These are phyloP conservation scores for Leccinum disarticulatum DNA, from an alignment of 768 basidiomycete species.

Conservation along the genomic window DNA sequence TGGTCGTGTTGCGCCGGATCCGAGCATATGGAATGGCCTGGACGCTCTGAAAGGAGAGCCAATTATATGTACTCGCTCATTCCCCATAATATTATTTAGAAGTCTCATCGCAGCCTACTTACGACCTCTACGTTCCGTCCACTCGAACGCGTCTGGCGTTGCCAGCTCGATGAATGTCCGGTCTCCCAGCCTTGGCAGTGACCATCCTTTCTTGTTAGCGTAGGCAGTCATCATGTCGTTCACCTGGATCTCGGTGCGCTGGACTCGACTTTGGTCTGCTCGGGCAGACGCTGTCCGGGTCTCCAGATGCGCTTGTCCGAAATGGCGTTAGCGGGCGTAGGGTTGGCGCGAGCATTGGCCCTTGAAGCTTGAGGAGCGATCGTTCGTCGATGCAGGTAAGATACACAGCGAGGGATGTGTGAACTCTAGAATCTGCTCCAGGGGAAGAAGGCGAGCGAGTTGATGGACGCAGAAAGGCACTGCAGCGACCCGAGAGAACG, in stretches of 20 bases:
- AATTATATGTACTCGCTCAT: no score
- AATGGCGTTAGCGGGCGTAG: not conserved
- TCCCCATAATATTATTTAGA: no score
- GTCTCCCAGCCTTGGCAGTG: constrained; percentile 38
- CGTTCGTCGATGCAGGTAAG: constrained; percentile 8
- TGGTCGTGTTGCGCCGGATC: no score
- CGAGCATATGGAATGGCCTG: no score
- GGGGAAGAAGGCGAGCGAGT: no score
- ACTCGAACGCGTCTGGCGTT: constrained; percentile 53
- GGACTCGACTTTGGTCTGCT: constrained; percentile 11
- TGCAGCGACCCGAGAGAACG: no score
- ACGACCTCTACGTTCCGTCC: constrained; percentile 75
- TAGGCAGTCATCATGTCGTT: constrained; percentile 81
- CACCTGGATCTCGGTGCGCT: constrained; percentile 39
- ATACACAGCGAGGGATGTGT: constrained; percentile 45
- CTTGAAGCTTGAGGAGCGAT: not conserved
- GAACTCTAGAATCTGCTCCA: no score
- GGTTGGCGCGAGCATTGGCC: constrained; percentile 1
- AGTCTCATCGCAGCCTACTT: no score
- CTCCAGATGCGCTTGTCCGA: constrained; percentile 80
- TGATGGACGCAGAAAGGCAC: no score
- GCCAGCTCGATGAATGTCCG: constrained; percentile 83
- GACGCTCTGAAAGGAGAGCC: no score
- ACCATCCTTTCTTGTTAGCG: constrained; percentile 74
- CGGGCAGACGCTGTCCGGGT: constrained; percentile 37